phyloP scores from a whole-genome alignment of 306 rosid species.

The Oxytropis ochrocephala region DNA sequence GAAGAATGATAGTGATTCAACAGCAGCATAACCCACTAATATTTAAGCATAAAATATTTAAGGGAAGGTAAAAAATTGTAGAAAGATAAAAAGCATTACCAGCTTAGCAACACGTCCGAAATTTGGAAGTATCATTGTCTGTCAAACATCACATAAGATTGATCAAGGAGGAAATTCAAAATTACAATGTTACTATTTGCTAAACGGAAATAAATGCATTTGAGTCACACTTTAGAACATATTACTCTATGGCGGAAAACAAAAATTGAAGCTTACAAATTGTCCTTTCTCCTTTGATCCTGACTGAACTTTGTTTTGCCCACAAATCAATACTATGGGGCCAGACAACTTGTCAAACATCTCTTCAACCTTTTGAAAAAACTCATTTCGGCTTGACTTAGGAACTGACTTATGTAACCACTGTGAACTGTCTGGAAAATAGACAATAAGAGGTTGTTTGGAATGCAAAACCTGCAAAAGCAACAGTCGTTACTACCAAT shows the following conservation, averaged over 20 bases:
- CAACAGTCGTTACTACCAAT: constrained; percentile 14
- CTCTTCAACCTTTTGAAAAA: constrained; percentile 70
- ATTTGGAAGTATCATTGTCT: constrained; percentile 97
- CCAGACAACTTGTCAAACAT: constrained; percentile 74
- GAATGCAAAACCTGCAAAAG: constrained; percentile 63
- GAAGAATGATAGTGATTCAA: neutral
- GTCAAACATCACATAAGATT: constrained; percentile 12
- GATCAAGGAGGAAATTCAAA: constrained; percentile 6
- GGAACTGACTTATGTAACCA: constrained; percentile 89
- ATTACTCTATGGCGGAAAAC: neutral
- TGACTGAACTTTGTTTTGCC: constrained; percentile 84
- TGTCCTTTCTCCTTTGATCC: constrained; percentile 86
- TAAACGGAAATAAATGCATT: constrained; percentile 1
- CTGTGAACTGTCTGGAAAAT: constrained; percentile 89
- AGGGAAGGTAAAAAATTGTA: neutral
- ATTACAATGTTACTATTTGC: neutral
- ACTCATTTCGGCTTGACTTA: constrained; percentile 69
- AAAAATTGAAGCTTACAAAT: constrained; percentile 55
- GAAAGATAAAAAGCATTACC: constrained; percentile 49
- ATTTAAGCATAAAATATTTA: neutral
- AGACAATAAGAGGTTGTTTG: constrained; percentile 77
- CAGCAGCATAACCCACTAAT: neutral
- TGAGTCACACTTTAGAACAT: neutral
- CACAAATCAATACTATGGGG: constrained; percentile 86
- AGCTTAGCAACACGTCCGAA: constrained; percentile 78